Base-by-base conservation (phyloP, 2,329 filamentous ascomycete species). In the Pseudocercospora crystallina region DNA sequence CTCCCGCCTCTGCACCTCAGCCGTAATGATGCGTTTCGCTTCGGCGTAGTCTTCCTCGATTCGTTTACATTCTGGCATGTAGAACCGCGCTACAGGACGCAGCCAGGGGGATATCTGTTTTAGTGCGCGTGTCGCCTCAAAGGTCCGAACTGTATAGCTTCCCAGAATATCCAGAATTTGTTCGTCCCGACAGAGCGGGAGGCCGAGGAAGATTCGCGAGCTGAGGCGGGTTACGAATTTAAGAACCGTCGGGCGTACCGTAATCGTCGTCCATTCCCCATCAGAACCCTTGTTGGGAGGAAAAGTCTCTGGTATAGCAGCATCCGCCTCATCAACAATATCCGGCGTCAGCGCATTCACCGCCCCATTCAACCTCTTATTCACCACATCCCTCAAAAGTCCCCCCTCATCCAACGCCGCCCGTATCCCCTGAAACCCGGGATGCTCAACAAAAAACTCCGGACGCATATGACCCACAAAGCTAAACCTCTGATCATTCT, bases 31-130 rank as follows among this genome's bases (percentile, higher is more conserved):
- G 5, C 13, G 8, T 5, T 15, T 15, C 5, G 42, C 47, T 20
- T 60, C 58, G 1, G 69, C 68, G 58, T 73, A 73, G 31, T 60
- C 50, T 12, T 62, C 65, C 32, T 65, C 58, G 2, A 66, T 61
- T 0, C 64, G 49, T 12, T 73, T 58, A 72, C 73, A 76, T 68
- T 8, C 31, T 5, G 26, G 34, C 10, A 35, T 29, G 17, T 40
- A 34, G 34, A 41, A 41, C n/a, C 40, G 35, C 12, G 34, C n/a
- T 5, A 50, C 14, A 5, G 41, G 41, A 8, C 47, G 41, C n/a
- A 45, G 14, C 13, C 35, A 30, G 9, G 34, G 17, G 7, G 30
- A 20, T 5, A 33, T 29, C 5, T 29, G 12, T 26, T 42, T 29
- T 17, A 50, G 29, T 8, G 39, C 41, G n/a, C 29, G 31, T 11